Percentiles rank a stretch among this genome's conserved stretches.
Conservation (phyloP, 179 eudicot genomes). For the Nepenthes alata region DNA sequence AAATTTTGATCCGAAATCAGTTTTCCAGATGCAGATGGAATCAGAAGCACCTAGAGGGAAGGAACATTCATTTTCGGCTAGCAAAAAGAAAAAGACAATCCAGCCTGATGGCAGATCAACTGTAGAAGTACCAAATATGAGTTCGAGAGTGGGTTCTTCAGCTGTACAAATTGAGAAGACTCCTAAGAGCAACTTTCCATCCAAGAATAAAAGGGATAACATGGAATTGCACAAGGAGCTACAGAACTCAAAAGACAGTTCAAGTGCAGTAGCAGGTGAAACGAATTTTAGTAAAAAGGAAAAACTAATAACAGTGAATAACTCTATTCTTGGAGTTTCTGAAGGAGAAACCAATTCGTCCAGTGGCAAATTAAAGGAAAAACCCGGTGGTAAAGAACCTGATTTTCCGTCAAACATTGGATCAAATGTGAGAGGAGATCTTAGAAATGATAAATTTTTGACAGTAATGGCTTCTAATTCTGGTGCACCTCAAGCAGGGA, state of each 20-base stretch:
- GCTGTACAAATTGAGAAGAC: slow-evolving; percentile 8
- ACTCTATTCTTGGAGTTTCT: slow-evolving; percentile 12
- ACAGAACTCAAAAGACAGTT: slow-evolving; percentile 30
- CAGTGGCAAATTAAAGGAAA: slow-evolving; percentile 17
- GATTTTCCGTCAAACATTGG: slow-evolving; percentile 7
- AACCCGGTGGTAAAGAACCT: slow-evolving; percentile 12
- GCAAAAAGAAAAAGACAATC: slow-evolving; percentile 46
- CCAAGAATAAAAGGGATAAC: slow-evolving; percentile 24
- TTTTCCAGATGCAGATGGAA: slow-evolving; percentile 16
- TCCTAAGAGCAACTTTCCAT: slow-evolving; percentile 7
- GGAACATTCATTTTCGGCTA: slow-evolving; percentile 26
- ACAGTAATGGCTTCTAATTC: slow-evolving; percentile 23
- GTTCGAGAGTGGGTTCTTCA: slow-evolving; percentile 22
- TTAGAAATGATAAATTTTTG: slow-evolving; percentile 3
- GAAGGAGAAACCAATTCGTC: slow-evolving; percentile 17
- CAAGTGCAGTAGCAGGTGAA: background rate
- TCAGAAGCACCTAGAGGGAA: slow-evolving; percentile 29
- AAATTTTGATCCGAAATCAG: slow-evolving; percentile 19
- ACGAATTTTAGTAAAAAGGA: slow-evolving; percentile 2
- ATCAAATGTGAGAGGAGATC: slow-evolving; percentile 13
- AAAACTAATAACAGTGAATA: slow-evolving; percentile 15
- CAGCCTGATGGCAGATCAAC: slow-evolving; percentile 20
- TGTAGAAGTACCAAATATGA: slow-evolving; percentile 21
- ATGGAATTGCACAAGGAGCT: slow-evolving; percentile 22
- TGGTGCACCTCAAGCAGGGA: slow-evolving; percentile 38